Percentiles rank a stretch among this genome's conserved stretches.
phyloP scores from a whole-genome alignment of 306 rosid species.

The Corylus americana region DNA sequence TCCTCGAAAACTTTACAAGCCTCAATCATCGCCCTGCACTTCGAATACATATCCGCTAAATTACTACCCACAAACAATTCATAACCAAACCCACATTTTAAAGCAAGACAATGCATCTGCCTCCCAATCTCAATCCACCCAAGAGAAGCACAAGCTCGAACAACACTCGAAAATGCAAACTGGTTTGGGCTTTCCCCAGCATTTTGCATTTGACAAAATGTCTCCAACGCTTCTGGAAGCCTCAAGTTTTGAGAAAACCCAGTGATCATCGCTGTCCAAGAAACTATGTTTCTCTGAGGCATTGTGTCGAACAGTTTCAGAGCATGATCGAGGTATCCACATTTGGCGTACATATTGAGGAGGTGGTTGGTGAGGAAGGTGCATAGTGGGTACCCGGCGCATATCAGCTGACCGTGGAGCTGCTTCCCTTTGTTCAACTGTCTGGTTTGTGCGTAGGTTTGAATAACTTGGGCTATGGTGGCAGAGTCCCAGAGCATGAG shows the following conservation, averaged over 20 bases:
- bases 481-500: slow-evolving; percentile 29
- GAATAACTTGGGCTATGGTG: slow-evolving; percentile 39
- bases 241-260: slow-evolving; percentile 47
- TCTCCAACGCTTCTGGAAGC: slow-evolving; percentile 39
- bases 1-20: slow-evolving; percentile 57
- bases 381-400: slow-evolving; percentile 33
- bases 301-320: slow-evolving; percentile 48
- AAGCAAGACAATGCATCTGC: slow-evolving; percentile 53
- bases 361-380: slow-evolving; percentile 50
- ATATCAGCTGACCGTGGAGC: slow-evolving; percentile 58
- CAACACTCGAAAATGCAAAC: slow-evolving; percentile 54
- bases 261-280: slow-evolving; percentile 60
- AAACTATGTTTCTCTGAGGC: slow-evolving; percentile 53
- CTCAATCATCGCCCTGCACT: slow-evolving; percentile 40
- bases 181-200: slow-evolving; percentile 38
- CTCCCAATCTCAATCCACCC: slow-evolving; percentile 45
- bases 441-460: slow-evolving; percentile 43
- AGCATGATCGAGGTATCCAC: slow-evolving; percentile 45
- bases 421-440: slow-evolving; percentile 53
- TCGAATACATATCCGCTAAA: slow-evolving; percentile 59
- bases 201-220: slow-evolving; percentile 43
- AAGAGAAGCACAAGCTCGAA: slow-evolving; percentile 46
- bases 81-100: slow-evolving; percentile 39
- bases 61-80: slow-evolving; percentile 57
- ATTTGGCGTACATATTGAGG: slow-evolving; percentile 47